A percentile compares a stretch with the other conserved stretches of the same genome.
These are phyloP conservation scores for Porphyrellus sp. DNA, from an alignment of 1,284 basidiomycete species.

Conservation along the genomic window DNA sequence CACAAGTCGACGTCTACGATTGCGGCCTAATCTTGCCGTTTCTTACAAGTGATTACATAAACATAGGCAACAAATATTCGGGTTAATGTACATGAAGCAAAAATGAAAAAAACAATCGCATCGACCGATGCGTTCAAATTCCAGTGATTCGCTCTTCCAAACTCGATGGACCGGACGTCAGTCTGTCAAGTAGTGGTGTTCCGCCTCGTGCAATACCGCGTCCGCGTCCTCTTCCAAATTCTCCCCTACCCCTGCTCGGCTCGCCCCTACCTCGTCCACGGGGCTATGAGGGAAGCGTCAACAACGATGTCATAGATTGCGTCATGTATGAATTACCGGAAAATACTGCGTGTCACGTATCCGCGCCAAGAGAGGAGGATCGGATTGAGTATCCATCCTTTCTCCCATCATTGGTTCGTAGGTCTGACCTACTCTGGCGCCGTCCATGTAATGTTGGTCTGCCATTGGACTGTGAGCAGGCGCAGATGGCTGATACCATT, in stretches of 20 bases:
- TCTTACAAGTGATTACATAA: conserved; percentile 2
- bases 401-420: conserved; percentile 20
- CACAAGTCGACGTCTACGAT: background rate
- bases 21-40: background rate
- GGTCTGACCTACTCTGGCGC: conserved; percentile 3
- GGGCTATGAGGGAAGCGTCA: conserved; percentile 11
- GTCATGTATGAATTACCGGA: conserved; percentile 18
- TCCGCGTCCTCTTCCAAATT: conserved; percentile 24
- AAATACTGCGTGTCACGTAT: conserved; percentile 20
- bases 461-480: background rate
- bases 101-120: background rate
- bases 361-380: conserved; percentile 28
- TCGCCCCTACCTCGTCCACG: conserved; percentile 28
- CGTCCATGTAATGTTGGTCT: conserved; percentile 8
- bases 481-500: conserved; percentile 10
- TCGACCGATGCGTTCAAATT: background rate
- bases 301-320: background rate
- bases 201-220: conserved; percentile 21
- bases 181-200: conserved; percentile 20
- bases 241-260: conserved; percentile 17
- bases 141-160: conserved; percentile 19
- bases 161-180: conserved; percentile 15
- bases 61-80: no score
- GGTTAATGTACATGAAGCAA: background rate
- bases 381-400: conserved; percentile 10